phyloP scores from a whole-genome alignment of 345 rosid species.

The Brassica napus region DNA sequence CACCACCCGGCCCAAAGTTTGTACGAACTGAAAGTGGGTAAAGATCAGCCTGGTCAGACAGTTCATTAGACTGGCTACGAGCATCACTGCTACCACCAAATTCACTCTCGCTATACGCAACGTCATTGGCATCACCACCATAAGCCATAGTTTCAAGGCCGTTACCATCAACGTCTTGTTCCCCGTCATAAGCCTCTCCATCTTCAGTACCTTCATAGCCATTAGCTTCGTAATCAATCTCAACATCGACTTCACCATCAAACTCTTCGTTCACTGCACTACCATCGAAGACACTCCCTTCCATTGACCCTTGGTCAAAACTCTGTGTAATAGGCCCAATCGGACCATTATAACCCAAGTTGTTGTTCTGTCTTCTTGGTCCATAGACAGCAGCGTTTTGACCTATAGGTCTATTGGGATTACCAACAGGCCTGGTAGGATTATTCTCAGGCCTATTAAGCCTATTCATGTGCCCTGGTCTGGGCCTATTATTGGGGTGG shows the following conservation, averaged over 20 bases:
- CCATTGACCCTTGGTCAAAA: conserved; percentile 24
- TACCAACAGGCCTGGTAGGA: background rate
- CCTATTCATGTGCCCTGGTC: conserved; percentile 5
- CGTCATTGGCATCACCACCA: background rate
- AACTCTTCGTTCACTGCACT: conserved; percentile 8
- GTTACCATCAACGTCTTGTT: background rate
- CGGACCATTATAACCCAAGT: background rate
- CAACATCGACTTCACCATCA: conserved; percentile 16
- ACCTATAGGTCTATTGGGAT: background rate
- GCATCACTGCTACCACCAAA: conserved; percentile 37
- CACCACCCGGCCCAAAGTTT: background rate
- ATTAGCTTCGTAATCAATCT: conserved; percentile 26
- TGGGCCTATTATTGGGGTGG: background rate
- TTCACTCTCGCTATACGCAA: conserved; percentile 31
- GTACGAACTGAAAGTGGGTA: conserved; percentile 16
- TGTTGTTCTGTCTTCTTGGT: conserved; percentile 25
- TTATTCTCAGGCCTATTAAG: background rate
- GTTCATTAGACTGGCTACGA: conserved; percentile 36
- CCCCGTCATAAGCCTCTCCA: conserved; percentile 10
- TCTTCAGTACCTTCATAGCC: conserved; percentile 4
- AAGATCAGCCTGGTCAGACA: conserved; percentile 17
- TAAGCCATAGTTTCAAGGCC: conserved; percentile 21
- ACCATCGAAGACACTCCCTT: conserved; percentile 22
- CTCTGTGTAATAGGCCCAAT: background rate
- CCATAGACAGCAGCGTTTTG: background rate